Evolutionary conservation across 202 grass and related monocot genomes (phyloP), one percentile per base, ranked within the genome.

Genomic region (Brachypodium distachyon): DNA sequence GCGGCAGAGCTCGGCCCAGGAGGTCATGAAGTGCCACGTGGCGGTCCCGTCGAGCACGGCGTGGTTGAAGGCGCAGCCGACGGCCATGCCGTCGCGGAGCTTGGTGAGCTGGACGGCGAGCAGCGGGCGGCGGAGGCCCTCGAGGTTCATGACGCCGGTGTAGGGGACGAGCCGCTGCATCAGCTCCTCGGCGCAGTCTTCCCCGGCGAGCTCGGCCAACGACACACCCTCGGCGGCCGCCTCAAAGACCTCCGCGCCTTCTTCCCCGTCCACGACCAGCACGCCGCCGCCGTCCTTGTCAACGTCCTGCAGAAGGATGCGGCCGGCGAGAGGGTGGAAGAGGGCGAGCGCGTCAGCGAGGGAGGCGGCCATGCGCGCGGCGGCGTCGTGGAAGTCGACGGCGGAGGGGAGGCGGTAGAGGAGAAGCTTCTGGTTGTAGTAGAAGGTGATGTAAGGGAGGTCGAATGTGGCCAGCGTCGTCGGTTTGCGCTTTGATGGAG

Each of bases 381-480:
- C 81, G 16, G 53, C 78, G 34, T 92, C 91, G 12, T 53, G 87
- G 80, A 98, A 98, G 48, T 61, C 61, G 32, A 22, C 66, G 46
- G 76, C 86, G 23, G 53, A 14, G 1, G 54, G 31, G 41, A 81
- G 34, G 76, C 90, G 89, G 87, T 95, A 98, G 13, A 98, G 82
- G 19, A 98, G 77, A 6, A 98, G 77, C 79, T 98, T 98, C 76
- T 98, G 95, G 89, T 98, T 98, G 79, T 98, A 98, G 82, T 98
- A 98, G 91, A 98, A 98, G 39, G 95, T 98, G 67, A 98, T 92
- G 89, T 98, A 98, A n/a, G 95, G 95, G 4, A 95, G 82, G 70
- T 98, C 95, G 64, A 98, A 98, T 33, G 95, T 98, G 70, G 85
- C 85, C 1, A 98, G 81, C 1, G 74, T 62, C 88, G 1, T 68